Evolutionary conservation across 805 yeast species (phyloP).

Genomic region (Lipomyces mesembrius): DNA sequence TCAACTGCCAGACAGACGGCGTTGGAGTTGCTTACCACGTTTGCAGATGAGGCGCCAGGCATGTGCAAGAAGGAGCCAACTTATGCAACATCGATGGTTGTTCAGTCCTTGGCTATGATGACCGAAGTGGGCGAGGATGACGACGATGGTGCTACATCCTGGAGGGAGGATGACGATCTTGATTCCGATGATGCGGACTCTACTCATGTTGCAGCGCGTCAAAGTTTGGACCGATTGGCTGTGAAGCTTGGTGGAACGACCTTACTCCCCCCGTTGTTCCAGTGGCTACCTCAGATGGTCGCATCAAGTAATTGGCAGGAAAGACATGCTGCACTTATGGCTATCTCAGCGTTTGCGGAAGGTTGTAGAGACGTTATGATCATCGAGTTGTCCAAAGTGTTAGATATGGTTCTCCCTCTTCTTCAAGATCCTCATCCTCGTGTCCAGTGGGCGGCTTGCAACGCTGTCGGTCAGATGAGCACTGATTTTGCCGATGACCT

Average conservation of each 20-base stretch:
- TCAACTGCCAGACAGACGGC: conserved; percentile 81
- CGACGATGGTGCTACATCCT: conserved; percentile 67
- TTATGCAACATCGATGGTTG: conserved; percentile 73
- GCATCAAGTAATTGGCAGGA: conserved; percentile 84
- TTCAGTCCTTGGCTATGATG: conserved; percentile 78
- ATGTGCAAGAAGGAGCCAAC: conserved; percentile 85
- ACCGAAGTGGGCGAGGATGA: conserved; percentile 92
- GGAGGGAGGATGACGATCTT: conserved; percentile 80
- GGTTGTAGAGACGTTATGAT: conserved; percentile 92
- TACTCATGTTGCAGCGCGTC: conserved; percentile 89
- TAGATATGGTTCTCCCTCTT: conserved; percentile 85
- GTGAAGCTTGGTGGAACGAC: conserved; percentile 81
- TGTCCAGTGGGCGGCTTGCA: conserved; percentile 96
- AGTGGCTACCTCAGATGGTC: conserved; percentile 82
- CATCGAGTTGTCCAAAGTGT: conserved; percentile 75
- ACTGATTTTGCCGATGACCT: conserved; percentile 86
- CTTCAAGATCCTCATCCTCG: conserved; percentile 86
- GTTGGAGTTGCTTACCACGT: conserved; percentile 84
- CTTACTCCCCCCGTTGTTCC: conserved; percentile 84
- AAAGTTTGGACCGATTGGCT: conserved; percentile 89
- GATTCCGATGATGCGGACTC: conserved; percentile 83
- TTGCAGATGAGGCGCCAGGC: conserved; percentile 89
- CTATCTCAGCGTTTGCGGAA: conserved; percentile 94
- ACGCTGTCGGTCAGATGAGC: conserved; percentile 94
- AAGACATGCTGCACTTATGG: conserved; percentile 96